Evolutionary conservation across 306 rosid genomes (phyloP).

Genomic region (Amphicarpaea edgeworthii): DNA sequence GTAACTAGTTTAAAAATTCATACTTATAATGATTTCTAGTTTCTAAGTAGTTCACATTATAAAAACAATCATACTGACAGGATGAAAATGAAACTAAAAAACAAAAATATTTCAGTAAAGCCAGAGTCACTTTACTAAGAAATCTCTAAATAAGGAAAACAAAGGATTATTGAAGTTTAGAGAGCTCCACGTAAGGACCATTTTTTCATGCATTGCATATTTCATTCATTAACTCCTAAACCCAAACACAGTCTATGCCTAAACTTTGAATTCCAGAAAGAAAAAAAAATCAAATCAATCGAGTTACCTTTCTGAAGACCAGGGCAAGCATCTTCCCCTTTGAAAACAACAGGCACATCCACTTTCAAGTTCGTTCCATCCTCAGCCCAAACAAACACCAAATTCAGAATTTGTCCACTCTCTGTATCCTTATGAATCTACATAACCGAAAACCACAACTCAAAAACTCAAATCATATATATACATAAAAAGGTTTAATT

Average conservation of each 20-base stretch:
- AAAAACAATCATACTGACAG: background rate
- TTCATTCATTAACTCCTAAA: background rate
- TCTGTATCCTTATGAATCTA: slow-evolving; percentile 80
- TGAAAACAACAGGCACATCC: slow-evolving; percentile 83
- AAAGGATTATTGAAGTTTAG: background rate
- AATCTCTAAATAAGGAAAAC: background rate
- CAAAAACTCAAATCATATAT: background rate
- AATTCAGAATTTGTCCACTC: slow-evolving; percentile 69
- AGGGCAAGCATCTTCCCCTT: slow-evolving; percentile 81
- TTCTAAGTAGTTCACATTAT: background rate
- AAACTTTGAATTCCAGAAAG: background rate
- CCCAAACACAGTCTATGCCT: background rate
- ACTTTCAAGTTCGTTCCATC: slow-evolving; percentile 82
- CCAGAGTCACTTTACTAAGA: background rate
- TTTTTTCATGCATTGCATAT: slow-evolving; percentile 19
- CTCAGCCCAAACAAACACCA: slow-evolving; percentile 96
- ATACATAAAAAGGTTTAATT: background rate
- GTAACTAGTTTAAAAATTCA: background rate
- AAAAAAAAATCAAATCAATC: background rate
- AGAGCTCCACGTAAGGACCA: background rate
- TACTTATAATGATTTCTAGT: background rate
- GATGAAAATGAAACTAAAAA: background rate
- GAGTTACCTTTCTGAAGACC: slow-evolving; percentile 85
- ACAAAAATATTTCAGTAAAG: background rate
- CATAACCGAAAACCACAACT: slow-evolving; percentile 16